Evolutionary conservation across 2,329 filamentous ascomycete genomes (phyloP).

Genomic region (Phyllosticta paracitricarpa): DNA sequence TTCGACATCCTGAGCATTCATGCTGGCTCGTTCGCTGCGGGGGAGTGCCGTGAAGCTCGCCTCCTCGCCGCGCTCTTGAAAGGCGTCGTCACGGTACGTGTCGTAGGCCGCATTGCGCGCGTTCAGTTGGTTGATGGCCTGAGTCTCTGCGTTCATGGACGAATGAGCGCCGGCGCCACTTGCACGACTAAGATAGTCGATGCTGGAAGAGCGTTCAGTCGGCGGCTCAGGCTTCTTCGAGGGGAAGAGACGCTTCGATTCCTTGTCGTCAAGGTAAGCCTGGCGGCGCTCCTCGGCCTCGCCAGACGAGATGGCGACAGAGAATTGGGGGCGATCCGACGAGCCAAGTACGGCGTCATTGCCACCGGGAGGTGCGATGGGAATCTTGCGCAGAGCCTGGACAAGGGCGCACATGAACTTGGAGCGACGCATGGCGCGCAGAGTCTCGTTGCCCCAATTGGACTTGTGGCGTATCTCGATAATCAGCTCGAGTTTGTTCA

Average conservation of each 20-base stretch:
- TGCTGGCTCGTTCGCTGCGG: slow-evolving; percentile 27
- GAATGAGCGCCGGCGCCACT: slow-evolving; percentile 11
- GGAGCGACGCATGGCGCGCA: slow-evolving; percentile 71
- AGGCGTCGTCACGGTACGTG: slow-evolving; percentile 30
- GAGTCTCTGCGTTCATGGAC: slow-evolving; percentile 21
- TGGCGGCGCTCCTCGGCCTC: slow-evolving; percentile 7
- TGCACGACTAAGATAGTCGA: slow-evolving; percentile 21
- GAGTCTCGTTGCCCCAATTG: slow-evolving; percentile 57
- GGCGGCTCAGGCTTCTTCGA: slow-evolving; percentile 22
- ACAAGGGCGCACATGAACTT: slow-evolving; percentile 97
- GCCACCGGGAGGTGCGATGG: slow-evolving; percentile 73
- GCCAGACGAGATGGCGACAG: slow-evolving; percentile 53
- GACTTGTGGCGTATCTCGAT: slow-evolving; percentile 80
- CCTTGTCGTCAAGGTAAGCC: slow-evolving; percentile 37
- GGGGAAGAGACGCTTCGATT: slow-evolving; percentile 57
- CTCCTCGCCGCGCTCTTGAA: neutral
- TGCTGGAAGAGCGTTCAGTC: slow-evolving; percentile 18
- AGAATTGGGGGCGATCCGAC: slow-evolving; percentile 66
- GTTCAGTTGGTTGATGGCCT: slow-evolving; percentile 35
- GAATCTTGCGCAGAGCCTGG: slow-evolving; percentile 73
- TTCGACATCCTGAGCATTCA: slow-evolving; percentile 34
- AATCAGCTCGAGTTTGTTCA: slow-evolving; percentile 78
- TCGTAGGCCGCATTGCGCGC: slow-evolving; percentile 34
- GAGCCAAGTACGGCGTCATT: slow-evolving; percentile 52
- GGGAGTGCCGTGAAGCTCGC: slow-evolving; percentile 18